Evolutionary conservation across 2,329 filamentous ascomycete species (phyloP).

Genomic region (Chrysosporium keratinophilum): DNA sequence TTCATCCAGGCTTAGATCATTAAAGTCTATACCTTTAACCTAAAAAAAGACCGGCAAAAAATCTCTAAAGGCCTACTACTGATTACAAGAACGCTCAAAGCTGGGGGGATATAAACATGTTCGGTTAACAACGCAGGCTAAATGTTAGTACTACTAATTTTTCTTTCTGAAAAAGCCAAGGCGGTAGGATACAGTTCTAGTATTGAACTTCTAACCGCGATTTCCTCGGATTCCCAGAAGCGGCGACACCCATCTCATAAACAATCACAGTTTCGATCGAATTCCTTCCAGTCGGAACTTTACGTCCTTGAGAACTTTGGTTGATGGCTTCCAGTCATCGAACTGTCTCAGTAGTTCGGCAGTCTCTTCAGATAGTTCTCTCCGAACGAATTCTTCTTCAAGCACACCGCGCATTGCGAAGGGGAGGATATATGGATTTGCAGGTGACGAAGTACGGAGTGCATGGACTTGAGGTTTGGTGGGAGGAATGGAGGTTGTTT

Average conservation of each 20-base stretch:
- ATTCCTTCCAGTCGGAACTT: constrained; percentile 90
- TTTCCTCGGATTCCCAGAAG: not conserved
- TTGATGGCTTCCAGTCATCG: constrained; percentile 83
- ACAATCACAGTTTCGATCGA: constrained; percentile 59
- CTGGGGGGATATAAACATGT: too few species aligned
- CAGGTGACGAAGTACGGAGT: constrained; percentile 20
- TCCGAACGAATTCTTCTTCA: constrained; percentile 83
- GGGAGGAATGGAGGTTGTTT: constrained; percentile 51
- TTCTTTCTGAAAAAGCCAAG: too few species aligned
- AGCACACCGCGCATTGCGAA: constrained; percentile 92
- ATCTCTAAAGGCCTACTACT: too few species aligned
- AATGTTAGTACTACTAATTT: too few species aligned
- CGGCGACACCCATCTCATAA: not conserved
- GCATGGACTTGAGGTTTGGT: constrained; percentile 44
- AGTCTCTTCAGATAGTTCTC: constrained; percentile 66
- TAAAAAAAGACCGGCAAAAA: too few species aligned
- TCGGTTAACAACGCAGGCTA: too few species aligned
- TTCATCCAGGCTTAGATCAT: too few species aligned
- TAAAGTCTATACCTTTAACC: too few species aligned
- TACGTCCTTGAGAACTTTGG: constrained; percentile 88
- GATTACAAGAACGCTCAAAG: too few species aligned
- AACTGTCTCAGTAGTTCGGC: constrained; percentile 73
- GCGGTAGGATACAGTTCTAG: too few species aligned
- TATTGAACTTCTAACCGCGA: too few species aligned
- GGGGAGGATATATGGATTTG: constrained; percentile 82